A percentile compares a stretch with the other conserved stretches of the same genome.
Evolutionary conservation across 2,329 filamentous ascomycete genomes (phyloP).

Genomic region (Epicoccum nigrum): DNA sequence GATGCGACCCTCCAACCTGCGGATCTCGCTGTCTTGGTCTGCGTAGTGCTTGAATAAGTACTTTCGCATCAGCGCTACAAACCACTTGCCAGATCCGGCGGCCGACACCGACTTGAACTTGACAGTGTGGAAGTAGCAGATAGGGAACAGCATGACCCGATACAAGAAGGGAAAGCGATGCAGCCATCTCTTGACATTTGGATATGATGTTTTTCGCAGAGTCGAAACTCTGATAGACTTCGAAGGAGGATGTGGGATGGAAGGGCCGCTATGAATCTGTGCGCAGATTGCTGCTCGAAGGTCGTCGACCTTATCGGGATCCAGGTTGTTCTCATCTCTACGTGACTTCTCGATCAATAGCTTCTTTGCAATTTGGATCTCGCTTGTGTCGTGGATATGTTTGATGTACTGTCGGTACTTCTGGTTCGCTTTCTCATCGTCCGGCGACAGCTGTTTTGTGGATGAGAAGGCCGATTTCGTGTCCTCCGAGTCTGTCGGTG

Average conservation of each 20-base stretch:
- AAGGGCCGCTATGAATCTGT: conserved; percentile 55
- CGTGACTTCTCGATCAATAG: conserved; percentile 31
- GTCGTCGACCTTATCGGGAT: conserved; percentile 47
- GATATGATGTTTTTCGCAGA: conserved; percentile 52
- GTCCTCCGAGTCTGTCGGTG: conserved; percentile 40
- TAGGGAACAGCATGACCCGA: conserved; percentile 54
- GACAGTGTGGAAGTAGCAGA: conserved; percentile 61
- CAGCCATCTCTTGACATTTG: conserved; percentile 51
- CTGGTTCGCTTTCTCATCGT: conserved; percentile 52
- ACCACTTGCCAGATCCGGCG: conserved; percentile 58
- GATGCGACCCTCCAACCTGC: conserved; percentile 54
- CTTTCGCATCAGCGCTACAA: conserved; percentile 54
- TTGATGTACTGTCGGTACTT: conserved; percentile 52
- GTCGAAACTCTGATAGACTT: conserved; percentile 58
- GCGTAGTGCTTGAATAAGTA: conserved; percentile 59
- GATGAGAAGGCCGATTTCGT: conserved; percentile 46
- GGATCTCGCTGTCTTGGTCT: conserved; percentile 52
- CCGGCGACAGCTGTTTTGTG: conserved; percentile 53
- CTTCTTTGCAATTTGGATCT: conserved; percentile 37
- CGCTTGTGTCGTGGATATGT: conserved; percentile 40
- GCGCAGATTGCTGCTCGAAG: conserved; percentile 59
- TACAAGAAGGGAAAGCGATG: conserved; percentile 59
- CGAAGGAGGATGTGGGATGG: conserved; percentile 58
- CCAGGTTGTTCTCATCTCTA: conserved; percentile 39
- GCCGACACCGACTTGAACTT: conserved; percentile 57